Base-by-base conservation (phyloP, 1,284 basidiomycete species). In the Puccinia horiana region DNA sequence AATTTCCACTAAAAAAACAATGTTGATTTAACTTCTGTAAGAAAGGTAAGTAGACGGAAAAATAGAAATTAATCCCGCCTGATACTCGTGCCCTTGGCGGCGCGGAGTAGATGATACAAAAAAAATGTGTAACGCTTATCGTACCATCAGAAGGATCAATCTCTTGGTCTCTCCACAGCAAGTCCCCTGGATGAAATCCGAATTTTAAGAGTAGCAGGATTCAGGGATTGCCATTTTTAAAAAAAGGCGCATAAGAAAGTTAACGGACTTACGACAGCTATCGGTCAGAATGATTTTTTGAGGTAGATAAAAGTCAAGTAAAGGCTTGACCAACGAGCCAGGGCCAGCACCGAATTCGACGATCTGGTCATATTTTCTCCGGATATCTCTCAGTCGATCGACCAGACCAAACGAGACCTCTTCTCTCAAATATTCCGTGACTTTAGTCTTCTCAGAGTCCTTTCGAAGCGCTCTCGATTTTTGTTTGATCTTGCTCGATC, bases 341-440 rank as follows among this genome's bases (percentile, higher is more conserved):
- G 86, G 83, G 2, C 87, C 87, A 2, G 85, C 83, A 26, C 87
- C 87, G 1, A 87, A 83, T 81, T 87, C 86, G 16, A 87, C 85
- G 40, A 87, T 84, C 20, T 85, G 85, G 2, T 83, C 73, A 63
- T 85, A 86, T 32, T 83, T 76, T 5, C 85, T 84, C 79, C 86
- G 86, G 77, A 87, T 86, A 81, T 87, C 87, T 23, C 81, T 42
- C 23, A 83, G 56, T 61, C 83, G 83, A 82, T 54, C 85, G 77
- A 54, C 42, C 9, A 58, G 61, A 63, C 44, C 83, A 70, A 12
- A 37, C 40, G 85, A 95, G 3, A 96, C 91, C 85, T 96, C 95
- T 81, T 94, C 91, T 42, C 94, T 91, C 29, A 99, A 89, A 87
- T 99, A 99, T 89, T 99, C 97, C 0, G 97, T 94, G 0, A 91